A percentile compares a stretch with the other conserved stretches of the same genome.
Evolutionary conservation across 805 yeast species (phyloP).

Genomic region (Wickerhamiella domercqiae): DNA sequence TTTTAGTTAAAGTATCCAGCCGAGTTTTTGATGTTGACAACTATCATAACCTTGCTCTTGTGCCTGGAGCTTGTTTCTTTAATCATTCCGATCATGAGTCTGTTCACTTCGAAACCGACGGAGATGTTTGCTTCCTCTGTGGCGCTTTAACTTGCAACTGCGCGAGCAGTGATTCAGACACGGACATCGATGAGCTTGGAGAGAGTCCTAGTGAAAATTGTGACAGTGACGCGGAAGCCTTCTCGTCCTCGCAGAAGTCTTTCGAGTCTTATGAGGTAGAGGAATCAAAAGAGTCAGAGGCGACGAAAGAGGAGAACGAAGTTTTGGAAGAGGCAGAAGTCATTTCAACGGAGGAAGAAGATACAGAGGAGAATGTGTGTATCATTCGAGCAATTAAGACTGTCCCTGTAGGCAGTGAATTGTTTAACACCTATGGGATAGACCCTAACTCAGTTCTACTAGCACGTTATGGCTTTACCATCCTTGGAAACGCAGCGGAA

Average conservation of each 20-base stretch:
- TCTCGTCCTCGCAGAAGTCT: conserved; percentile 14
- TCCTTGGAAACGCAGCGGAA: conserved; percentile 39
- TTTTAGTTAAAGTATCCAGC: conserved; percentile 51
- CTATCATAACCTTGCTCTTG: conserved; percentile 58
- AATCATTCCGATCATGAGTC: conserved; percentile 53
- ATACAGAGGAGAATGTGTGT: conserved; percentile 36
- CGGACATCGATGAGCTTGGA: conserved; percentile 13
- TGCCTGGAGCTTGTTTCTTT: conserved; percentile 84
- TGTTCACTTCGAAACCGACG: conserved; percentile 49
- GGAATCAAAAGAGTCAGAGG: conserved; percentile 11
- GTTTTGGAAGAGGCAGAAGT: conserved; percentile 22
- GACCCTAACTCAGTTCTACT: conserved; percentile 48
- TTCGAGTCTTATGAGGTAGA: conserved; percentile 9
- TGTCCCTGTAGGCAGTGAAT: conserved; percentile 38
- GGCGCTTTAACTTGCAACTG: conserved; percentile 34
- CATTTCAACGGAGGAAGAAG: conserved; percentile 19
- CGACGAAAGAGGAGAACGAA: conserved; percentile 10
- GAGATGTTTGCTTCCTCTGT: conserved; percentile 37
- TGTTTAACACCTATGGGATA: conserved; percentile 76
- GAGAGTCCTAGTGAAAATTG: conserved; percentile 10
- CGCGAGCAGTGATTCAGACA: conserved; percentile 12
- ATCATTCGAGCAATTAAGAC: conserved; percentile 41
- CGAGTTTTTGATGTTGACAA: conserved; percentile 72
- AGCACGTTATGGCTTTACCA: conserved; percentile 66
- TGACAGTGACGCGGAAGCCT: conserved; percentile 10